Percentiles rank a stretch among this genome's conserved stretches.
These are phyloP conservation scores for Arthrobotrys sinensis DNA, from an alignment of 2,329 filamentous ascomycete genomes.

Conservation along the genomic window DNA sequence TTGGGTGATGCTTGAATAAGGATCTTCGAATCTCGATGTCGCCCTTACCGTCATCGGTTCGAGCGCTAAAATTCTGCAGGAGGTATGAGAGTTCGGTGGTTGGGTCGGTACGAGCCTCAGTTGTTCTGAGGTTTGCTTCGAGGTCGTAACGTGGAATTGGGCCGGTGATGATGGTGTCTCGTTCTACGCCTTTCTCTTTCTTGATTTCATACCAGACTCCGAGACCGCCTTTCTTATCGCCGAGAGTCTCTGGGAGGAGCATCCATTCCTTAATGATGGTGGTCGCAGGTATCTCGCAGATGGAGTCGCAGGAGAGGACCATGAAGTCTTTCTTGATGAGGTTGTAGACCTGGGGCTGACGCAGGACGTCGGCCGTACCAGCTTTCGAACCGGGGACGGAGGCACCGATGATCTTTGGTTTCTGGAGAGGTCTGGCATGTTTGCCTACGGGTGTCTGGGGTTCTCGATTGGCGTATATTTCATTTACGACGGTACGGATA, in stretches of 20 bases:
- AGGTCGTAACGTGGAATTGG: slow-evolving; percentile 51
- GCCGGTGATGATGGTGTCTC: slow-evolving; percentile 38
- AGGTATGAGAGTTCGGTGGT: slow-evolving; percentile 48
- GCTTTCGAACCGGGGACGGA: slow-evolving; percentile 58
- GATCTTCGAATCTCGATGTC: slow-evolving; percentile 81
- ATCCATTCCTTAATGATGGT: slow-evolving; percentile 92
- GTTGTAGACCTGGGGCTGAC: slow-evolving; percentile 84
- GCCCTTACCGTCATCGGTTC: slow-evolving; percentile 70
- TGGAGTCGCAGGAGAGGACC: slow-evolving; percentile 90
- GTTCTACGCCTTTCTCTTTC: slow-evolving; percentile 76
- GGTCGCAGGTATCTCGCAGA: slow-evolving; percentile 89
- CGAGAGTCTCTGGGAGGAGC: slow-evolving; percentile 65
- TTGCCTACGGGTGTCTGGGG: slow-evolving; percentile 47
- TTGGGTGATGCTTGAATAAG: slow-evolving; percentile 81
- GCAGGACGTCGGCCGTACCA: slow-evolving; percentile 89
- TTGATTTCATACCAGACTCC: slow-evolving; percentile 94
- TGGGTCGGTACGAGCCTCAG: slow-evolving; percentile 33
- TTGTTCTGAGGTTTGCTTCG: slow-evolving; percentile 78
- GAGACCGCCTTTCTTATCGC: slow-evolving; percentile 75
- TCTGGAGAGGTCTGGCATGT: slow-evolving; percentile 39
- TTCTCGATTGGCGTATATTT: slow-evolving; percentile 52
- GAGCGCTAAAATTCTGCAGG: slow-evolving; percentile 38
- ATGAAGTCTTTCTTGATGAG: slow-evolving; percentile 88
- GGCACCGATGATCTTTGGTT: slow-evolving; percentile 67
- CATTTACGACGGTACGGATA: slow-evolving; percentile 47